These are phyloP conservation scores for Lachnellula cervina DNA, from an alignment of 2,329 filamentous ascomycete species.

Conservation along the genomic window DNA sequence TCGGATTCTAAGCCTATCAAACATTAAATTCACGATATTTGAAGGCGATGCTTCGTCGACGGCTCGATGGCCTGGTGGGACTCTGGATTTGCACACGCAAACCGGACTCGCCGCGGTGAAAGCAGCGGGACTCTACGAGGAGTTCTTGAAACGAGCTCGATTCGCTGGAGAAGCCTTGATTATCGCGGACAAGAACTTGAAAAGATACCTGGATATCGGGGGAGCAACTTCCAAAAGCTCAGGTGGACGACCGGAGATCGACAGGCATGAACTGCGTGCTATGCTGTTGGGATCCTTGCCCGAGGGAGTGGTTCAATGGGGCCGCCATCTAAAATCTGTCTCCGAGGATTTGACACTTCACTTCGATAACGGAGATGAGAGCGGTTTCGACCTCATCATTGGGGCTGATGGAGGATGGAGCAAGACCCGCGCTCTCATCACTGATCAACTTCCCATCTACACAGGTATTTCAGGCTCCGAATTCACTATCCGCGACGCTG, in stretches of 20 bases:
- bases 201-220: conserved; percentile 29
- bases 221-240: conserved; percentile 12
- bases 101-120: conserved; percentile 43
- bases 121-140: conserved; percentile 40
- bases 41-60: conserved; percentile 9
- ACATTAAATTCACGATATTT: conserved; percentile 13
- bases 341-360: conserved; percentile 5
- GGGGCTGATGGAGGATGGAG: conserved; percentile 39
- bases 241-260: conserved; percentile 17
- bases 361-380: conserved; percentile 5
- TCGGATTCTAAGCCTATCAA: conserved; percentile 9
- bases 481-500: conserved; percentile 24
- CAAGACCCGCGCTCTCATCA: conserved; percentile 31
- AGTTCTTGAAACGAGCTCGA: conserved; percentile 37
- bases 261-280: conserved; percentile 7
- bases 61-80: conserved; percentile 33
- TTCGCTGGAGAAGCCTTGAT: conserved; percentile 21
- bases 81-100: conserved; percentile 45
- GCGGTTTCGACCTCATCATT: conserved; percentile 34
- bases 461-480: conserved; percentile 35
- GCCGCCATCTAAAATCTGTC: conserved; percentile 5
- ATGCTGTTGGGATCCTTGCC: conserved; percentile 12
- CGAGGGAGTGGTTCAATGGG: conserved; percentile 6
- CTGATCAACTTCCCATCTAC: conserved; percentile 33
- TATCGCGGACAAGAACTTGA: conserved; percentile 38